Conservation (phyloP, 306 rosid species). For the Sicyos edulis region DNA sequence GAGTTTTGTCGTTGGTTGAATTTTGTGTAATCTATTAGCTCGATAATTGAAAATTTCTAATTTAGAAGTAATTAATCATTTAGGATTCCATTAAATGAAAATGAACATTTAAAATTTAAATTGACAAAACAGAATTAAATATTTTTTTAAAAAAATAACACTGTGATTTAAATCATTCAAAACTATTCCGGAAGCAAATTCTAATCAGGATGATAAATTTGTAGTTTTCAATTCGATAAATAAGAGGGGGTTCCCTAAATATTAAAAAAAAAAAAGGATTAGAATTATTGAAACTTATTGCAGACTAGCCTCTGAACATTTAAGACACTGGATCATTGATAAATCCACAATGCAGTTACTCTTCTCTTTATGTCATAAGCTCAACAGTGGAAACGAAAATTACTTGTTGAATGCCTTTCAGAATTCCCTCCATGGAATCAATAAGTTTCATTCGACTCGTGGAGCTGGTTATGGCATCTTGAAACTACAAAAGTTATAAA, state of each 20-base stretch:
- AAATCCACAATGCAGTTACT: constrained; percentile 19
- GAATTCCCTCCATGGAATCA: constrained; percentile 89
- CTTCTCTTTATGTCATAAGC: constrained; percentile 12
- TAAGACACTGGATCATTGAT: constrained; percentile 11
- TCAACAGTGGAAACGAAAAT: constrained; percentile 14
- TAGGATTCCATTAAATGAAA: not conserved
- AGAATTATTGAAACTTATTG: not conserved
- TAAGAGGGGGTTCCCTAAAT: not conserved
- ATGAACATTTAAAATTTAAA: too few relatives aligned
- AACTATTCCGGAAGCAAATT: not conserved
- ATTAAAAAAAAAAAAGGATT: not conserved
- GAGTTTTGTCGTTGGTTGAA: not conserved
- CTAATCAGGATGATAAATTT: not conserved
- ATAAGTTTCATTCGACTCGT: constrained; percentile 65
- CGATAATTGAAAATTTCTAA: not conserved
- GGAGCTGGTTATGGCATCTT: constrained; percentile 67
- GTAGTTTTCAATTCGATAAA: not conserved
- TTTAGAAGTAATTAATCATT: not conserved
- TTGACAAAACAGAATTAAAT: not conserved
- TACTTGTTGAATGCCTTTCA: constrained; percentile 87
- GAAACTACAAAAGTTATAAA: constrained; percentile 49
- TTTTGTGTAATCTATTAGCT: not conserved
- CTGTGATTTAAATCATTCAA: not conserved
- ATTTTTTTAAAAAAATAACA: not conserved
- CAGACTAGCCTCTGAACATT: not conserved